Evolutionary conservation across 495 filamentous ascomycete species (phyloP), one percentile per base, ranked within the genome.

Genomic region (Annulohypoxylon moriforme): DNA sequence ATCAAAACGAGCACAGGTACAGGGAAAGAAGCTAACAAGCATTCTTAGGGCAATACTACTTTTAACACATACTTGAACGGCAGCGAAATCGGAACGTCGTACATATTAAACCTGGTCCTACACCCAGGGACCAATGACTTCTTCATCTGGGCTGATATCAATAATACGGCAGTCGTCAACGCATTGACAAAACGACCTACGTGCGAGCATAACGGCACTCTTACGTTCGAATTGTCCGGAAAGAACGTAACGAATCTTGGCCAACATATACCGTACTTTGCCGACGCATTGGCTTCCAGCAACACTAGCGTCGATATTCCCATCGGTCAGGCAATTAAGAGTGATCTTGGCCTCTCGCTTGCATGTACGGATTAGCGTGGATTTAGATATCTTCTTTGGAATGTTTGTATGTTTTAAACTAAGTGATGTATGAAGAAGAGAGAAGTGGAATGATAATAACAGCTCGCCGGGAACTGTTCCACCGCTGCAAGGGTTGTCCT

Each of bases 221-320:
- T 93, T 3, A 89, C 90, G 14, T 81, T 93, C 63, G 72, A 83
- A 24, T 85, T 93, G 57, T 71, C 76, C 16, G 90, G 89, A 44
- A 87, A 88, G 69, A 82, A 81, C 11, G 87, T 85, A 60, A 77
- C 85, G 34, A 89, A 88, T 74, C 71, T 88, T 59, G 90, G 89
- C 63, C 75, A 89, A 78, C 77, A 84, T 31, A 77, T 93, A 60
- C 73, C 82, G 25, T 93, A 94, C 78, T 91, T 88, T 72, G 84
- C 87, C 60, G 75, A 84, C 22, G 79, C 81, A 34, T 74, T 84
- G 6, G 78, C 67, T 16, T 62, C 74, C 33, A 52, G 29, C 53
- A 81, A 81, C 59, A 73, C 77, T 75, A 82, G 77, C 27, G 60
- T 82, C 47, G 50, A 75, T 5, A 77, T 84, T 56, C 71, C 79